A percentile compares a stretch with the other conserved stretches of the same genome.
phyloP scores from a whole-genome alignment of 2,329 filamentous ascomycete species.

The Penicillium olsonii region DNA sequence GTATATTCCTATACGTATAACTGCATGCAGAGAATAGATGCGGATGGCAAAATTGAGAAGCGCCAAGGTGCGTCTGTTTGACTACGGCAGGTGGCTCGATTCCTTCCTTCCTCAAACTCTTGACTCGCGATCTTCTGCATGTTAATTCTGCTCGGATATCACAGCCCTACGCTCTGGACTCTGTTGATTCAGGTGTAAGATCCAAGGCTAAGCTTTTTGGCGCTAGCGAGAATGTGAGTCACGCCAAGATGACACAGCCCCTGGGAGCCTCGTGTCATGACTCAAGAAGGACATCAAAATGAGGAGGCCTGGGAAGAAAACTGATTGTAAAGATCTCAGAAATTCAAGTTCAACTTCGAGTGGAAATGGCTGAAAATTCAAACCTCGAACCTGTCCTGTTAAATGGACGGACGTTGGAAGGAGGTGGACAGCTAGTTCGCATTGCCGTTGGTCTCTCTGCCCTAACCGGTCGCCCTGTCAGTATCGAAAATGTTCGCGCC shows the following conservation, averaged over 20 bases:
- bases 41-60: slow-evolving; percentile 1
- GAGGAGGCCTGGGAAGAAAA: too few species aligned
- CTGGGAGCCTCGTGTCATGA: slow-evolving; percentile 2
- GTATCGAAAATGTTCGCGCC: slow-evolving; percentile 56
- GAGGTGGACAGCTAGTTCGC: slow-evolving; percentile 63
- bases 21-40: too few species aligned
- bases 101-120: neutral
- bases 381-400: slow-evolving; percentile 37
- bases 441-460: slow-evolving; percentile 58
- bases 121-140: too few species aligned
- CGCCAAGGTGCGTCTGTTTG: too few species aligned
- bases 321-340: too few species aligned
- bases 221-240: slow-evolving; percentile 7
- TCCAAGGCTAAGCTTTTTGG: neutral
- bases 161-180: too few species aligned
- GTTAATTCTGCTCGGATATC: too few species aligned
- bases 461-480: slow-evolving; percentile 52
- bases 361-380: neutral
- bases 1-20: slow-evolving; percentile 19
- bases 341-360: neutral
- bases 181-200: neutral
- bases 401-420: slow-evolving; percentile 61
- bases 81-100: neutral
- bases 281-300: too few species aligned
- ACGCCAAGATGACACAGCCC: slow-evolving; percentile 5